Base-by-base conservation (phyloP, 176 grass and related monocot species). In the Bonia amplexicaulis region DNA sequence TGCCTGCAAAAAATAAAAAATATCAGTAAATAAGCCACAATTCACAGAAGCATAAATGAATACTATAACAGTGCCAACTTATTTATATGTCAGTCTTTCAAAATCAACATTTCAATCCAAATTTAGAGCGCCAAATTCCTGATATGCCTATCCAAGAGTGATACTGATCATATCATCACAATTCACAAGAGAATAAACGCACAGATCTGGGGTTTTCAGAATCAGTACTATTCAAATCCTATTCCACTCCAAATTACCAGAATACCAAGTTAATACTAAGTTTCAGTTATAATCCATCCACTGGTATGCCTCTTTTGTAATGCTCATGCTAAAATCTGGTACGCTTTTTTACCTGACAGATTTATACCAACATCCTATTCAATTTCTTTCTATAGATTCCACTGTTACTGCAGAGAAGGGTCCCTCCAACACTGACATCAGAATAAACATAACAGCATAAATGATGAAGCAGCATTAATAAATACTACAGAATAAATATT, bases 1-100 rank as follows among this genome's bases (percentile, higher is more conserved):
- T 99, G 79, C 96, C 96, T 98, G 76, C 60, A 11, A 82, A 71
- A 59, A 59, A 25, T 9, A 59, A 78, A 80, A 20, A 51, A 74
- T 47, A 67, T 61, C 26, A 26, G 33, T 31, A 68, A 54, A 74
- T 83, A n/a, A 79, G 48, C 1, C 41, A 39, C 64, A 47, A n/a
- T 83, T 83, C 12, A 68, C 9, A 78, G 37, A 55, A 73, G 26
- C n/a, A 86, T 53, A 71, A 55, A 69, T 69, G 26, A 40, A 8
- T 37, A 66, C 31, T 33, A 73, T 42, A 74, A 58, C 5, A 67
- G 7, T 20, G 12, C 25, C 16, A 66, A 73, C 31, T 73, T 31
- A 31, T 55, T 39, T 55, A 76, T 76, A 55, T 22, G n/a, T 59
- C 57, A 12, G 57, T 69, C 20, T 60, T 59, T 48, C 70, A 80